Evolutionary conservation across 2,329 filamentous ascomycete genomes (phyloP).

Genomic region (Fusarium metavorans): DNA sequence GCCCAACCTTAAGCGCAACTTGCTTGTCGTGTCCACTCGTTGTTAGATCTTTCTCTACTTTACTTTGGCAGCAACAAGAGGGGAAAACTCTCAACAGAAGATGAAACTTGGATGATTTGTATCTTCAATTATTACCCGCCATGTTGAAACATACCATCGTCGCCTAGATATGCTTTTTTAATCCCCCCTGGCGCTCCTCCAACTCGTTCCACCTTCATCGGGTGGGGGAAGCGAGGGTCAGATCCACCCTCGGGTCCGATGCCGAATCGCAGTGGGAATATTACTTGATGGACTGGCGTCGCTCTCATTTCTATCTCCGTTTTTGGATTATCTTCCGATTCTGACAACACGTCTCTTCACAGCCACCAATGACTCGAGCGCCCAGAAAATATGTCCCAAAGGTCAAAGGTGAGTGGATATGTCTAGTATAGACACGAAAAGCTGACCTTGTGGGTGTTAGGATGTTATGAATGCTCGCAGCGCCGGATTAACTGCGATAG

Average conservation of each 20-base stretch:
- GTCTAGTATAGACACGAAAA: not conserved
- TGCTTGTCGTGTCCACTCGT: not conserved
- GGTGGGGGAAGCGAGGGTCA: constrained; percentile 3
- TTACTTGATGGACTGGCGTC: not conserved
- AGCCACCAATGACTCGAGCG: not conserved
- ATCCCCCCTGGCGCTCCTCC: not conserved
- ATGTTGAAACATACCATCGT: not conserved
- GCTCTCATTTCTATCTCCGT: constrained; percentile 8
- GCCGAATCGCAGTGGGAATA: constrained; percentile 5
- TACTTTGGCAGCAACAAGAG: not conserved
- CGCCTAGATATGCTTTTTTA: not conserved
- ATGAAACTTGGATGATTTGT: not conserved
- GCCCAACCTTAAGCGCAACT: not conserved
- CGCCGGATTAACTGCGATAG: constrained; percentile 52
- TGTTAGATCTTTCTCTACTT: not conserved
- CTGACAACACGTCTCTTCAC: not conserved
- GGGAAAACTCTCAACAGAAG: not conserved
- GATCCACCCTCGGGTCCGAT: constrained; percentile 1
- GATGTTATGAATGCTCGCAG: constrained; percentile 52
- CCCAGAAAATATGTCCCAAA: constrained; percentile 36
- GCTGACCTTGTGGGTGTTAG: constrained; percentile 19
- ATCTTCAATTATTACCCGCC: not conserved
- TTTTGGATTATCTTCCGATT: not conserved
- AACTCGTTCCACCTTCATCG: not conserved
- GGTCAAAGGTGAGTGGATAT: constrained; percentile 32